Base-by-base conservation (phyloP, 2,329 filamentous ascomycete species). In the Apiospora pterosperma region DNA sequence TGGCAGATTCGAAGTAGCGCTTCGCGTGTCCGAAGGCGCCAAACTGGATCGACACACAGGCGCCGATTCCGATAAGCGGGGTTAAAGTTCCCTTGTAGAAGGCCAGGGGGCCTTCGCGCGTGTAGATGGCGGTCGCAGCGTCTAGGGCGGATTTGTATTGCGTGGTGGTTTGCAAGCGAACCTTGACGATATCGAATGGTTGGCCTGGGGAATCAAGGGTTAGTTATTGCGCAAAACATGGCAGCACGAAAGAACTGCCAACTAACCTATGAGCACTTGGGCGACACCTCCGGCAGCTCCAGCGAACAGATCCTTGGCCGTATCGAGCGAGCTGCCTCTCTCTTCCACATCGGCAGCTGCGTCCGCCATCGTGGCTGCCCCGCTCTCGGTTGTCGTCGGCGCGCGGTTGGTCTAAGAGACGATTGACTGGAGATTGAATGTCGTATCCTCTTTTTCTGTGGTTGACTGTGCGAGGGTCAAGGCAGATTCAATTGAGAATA, bases 81-180 rank as follows among this genome's bases (percentile, higher is more conserved):
- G 96, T 98, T 64, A 99, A 84, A 0, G 96, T 98, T 73, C 96
- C 96, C 81, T 99, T 99, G 88, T 76, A 99, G 83, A 99, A 99
- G 64, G 96, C 96, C 14, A 92, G 81, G 2, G 93, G 85, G 1
- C 96, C 96, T 78, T 99, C 96, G 74, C 92, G 90, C 73, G 88
- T 89, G 80, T 92, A 92, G 81, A 99, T 98, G 68, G 90, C 88
- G 62, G 85, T 85, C 8, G 94, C 96, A 70, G 92, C 92, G 72
- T 92, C 85, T 59, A 96, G 79, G 62, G 96, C 96, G 69, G 88
- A 90, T 62, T 87, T 84, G 84, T 97, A 97, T 71, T 92, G 87
- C 25, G 85, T 89, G 63, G 91, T 91, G 19, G 96, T 99, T 79
- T 99, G 96, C 60, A 99, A 86, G 64, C 96, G 92, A 73, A 99